phyloP scores from a whole-genome alignment of 306 rosid species.

The Phaseolus lunatus region DNA sequence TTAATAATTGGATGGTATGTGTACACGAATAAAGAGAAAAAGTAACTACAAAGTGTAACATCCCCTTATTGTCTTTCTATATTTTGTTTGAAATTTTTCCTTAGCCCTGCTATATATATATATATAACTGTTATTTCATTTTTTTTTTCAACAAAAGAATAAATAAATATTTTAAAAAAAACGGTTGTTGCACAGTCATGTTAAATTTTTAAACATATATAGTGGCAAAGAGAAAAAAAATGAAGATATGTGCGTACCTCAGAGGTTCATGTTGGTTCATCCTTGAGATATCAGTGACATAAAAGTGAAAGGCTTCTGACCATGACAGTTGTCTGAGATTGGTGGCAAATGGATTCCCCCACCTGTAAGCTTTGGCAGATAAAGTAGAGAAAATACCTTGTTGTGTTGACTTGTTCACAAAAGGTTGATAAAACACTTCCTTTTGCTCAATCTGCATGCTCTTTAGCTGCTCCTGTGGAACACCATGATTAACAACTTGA shows the following conservation, averaged over 20 bases:
- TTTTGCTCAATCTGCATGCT: constrained; percentile 58
- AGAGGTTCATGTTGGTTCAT: constrained; percentile 52
- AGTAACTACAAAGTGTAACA: not conserved
- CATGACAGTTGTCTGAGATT: constrained; percentile 67
- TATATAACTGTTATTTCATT: no score
- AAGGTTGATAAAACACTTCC: constrained; percentile 67
- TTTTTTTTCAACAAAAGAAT: no score
- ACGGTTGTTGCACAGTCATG: not conserved
- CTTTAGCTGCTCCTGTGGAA: constrained; percentile 55
- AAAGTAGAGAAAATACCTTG: constrained; percentile 41
- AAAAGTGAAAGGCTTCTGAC: constrained; percentile 86
- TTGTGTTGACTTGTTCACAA: constrained; percentile 49
- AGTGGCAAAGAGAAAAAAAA: not conserved
- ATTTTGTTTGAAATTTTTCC: not conserved
- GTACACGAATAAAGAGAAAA: not conserved
- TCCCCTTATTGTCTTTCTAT: not conserved
- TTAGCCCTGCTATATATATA: not conserved
- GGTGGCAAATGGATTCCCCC: constrained; percentile 76
- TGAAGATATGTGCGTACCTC: constrained; percentile 50
- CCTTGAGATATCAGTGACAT: constrained; percentile 53
- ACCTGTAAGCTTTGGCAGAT: constrained; percentile 57
- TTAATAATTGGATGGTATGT: not conserved
- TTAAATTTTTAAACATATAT: not conserved
- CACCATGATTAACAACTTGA: constrained; percentile 72
- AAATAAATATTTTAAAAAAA: no score